Base-by-base conservation (phyloP, 2,329 filamentous ascomycete species). In the Chalara sp. region DNA sequence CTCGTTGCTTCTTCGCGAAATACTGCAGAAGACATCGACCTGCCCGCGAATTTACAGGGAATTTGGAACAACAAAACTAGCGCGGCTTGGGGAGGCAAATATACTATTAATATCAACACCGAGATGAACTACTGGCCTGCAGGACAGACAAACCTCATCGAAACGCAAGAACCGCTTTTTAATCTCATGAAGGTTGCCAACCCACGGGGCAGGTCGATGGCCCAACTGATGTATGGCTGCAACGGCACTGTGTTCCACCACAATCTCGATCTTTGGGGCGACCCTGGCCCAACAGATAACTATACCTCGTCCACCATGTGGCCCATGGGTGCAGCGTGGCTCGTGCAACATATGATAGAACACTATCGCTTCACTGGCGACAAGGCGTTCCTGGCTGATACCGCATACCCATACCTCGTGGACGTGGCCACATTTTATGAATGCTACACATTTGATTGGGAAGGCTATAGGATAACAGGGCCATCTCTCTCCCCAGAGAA, bases 361-460 rank as follows among this genome's bases (percentile, higher is more conserved):
- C 54, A 58, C 35, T 61, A 57, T 48, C 35, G 46, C 5, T 60
- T 59, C 32, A 59, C 55, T 10, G 48, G 50, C 29, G 55, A 60
- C 30, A 53, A 49, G 32, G 5, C 30, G 6, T 59, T 62, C 35
- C 42, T 60, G 21, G 31, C 53, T 43, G 49, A 57, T 8, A 39
- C 35, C 47, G 51, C 59, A 29, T 53, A 59, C 5, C 68, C 68
- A 0, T 52, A 69, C 1, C 61, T 73, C 0, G 57, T 66, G 13
- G 65, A 63, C 2, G 66, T 65, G 30, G 58, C 67, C 3, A 53
- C 63, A 6, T 72, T 75, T 50, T 65, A 70, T 5, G 59, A 68
- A 5, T 69, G 70, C 46, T 72, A 69, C 52, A 55, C 70, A 0
- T 62, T 70, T 2, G 57, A 64, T 7, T 63, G 63, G 7, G 56